Evolutionary conservation across 495 filamentous ascomycete genomes (phyloP).

Genomic region (Aspergillus olivimuriae): DNA sequence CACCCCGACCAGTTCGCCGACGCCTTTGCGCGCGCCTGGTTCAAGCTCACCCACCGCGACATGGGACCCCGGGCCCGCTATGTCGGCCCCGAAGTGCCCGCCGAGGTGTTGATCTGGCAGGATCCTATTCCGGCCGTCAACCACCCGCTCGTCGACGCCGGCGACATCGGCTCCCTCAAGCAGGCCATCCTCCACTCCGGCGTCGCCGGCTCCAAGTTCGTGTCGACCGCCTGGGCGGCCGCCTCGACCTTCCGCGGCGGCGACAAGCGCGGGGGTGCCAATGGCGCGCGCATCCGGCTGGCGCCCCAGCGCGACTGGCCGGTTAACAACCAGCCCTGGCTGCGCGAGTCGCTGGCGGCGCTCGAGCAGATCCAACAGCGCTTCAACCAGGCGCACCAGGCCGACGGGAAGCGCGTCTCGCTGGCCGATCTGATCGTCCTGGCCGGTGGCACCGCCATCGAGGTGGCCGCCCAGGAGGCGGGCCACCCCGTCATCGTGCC

Average conservation of each 20-base stretch:
- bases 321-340: constrained; percentile 58
- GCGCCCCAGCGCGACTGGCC: constrained; percentile 60
- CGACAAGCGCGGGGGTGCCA: constrained; percentile 73
- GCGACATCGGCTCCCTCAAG: constrained; percentile 57
- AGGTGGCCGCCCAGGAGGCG: constrained; percentile 30
- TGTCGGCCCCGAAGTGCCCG: constrained; percentile 62
- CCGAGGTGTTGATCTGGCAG: constrained; percentile 58
- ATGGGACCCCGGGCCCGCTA: constrained; percentile 62
- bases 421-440: constrained; percentile 68
- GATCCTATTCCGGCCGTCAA: constrained; percentile 53
- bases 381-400: constrained; percentile 46
- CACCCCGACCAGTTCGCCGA: constrained; percentile 60
- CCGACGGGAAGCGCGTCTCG: constrained; percentile 59
- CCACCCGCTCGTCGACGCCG: constrained; percentile 49
- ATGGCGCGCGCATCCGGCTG: constrained; percentile 68
- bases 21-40: constrained; percentile 64
- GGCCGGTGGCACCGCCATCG: constrained; percentile 41
- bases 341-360: constrained; percentile 48
- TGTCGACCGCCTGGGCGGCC: constrained; percentile 60
- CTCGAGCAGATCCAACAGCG: constrained; percentile 56
- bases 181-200: constrained; percentile 54
- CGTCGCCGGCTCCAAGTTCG: constrained; percentile 47
- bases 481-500: constrained; percentile 28
- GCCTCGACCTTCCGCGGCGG: constrained; percentile 66
- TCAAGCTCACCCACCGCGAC: constrained; percentile 72